Percentiles rank a stretch among this genome's conserved stretches.
phyloP scores from a whole-genome alignment of 1,284 basidiomycete species.

The Apiotrichum domesticum region DNA sequence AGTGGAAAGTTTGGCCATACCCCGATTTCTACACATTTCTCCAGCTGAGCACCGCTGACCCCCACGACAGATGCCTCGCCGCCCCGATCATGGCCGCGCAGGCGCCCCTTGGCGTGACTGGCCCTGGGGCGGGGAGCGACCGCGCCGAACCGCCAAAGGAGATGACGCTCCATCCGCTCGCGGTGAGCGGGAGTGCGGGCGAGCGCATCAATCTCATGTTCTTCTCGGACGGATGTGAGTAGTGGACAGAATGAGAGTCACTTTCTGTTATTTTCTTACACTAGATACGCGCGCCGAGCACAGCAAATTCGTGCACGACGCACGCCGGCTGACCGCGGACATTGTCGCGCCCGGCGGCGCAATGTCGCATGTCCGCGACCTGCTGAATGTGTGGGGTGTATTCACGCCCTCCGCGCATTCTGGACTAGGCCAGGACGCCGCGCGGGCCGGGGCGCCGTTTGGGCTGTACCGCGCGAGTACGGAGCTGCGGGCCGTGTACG shows the following conservation, averaged over 20 bases:
- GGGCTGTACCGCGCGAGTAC: conserved; percentile 73
- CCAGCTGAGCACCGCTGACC: too few species aligned
- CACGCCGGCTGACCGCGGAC: conserved; percentile 59
- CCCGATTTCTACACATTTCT: too few species aligned
- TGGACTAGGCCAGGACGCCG: conserved; percentile 63
- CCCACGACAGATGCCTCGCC: too few species aligned
- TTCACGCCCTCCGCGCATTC: conserved; percentile 63
- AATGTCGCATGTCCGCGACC: conserved; percentile 65
- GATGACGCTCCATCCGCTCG: conserved; percentile 57
- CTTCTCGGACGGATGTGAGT: conserved; percentile 74
- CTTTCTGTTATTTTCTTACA: too few species aligned
- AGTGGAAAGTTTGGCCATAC: too few species aligned
- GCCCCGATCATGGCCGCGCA: not conserved
- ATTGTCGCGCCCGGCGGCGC: conserved; percentile 64
- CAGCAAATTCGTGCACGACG: conserved; percentile 64
- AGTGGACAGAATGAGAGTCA: not conserved
- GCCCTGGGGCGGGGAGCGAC: not conserved
- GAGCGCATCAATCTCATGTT: conserved; percentile 72
- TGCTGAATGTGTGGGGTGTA: conserved; percentile 76
- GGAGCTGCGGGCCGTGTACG: conserved; percentile 71
- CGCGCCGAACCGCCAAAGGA: conserved; percentile 1
- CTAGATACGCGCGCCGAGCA: conserved; percentile 62
- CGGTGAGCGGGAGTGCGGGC: conserved; percentile 56
- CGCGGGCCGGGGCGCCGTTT: conserved; percentile 65
- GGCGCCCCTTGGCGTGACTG: not conserved